Conservation (phyloP, 768 basidiomycete genomes). For the Agaricus sinodeliciosus region DNA sequence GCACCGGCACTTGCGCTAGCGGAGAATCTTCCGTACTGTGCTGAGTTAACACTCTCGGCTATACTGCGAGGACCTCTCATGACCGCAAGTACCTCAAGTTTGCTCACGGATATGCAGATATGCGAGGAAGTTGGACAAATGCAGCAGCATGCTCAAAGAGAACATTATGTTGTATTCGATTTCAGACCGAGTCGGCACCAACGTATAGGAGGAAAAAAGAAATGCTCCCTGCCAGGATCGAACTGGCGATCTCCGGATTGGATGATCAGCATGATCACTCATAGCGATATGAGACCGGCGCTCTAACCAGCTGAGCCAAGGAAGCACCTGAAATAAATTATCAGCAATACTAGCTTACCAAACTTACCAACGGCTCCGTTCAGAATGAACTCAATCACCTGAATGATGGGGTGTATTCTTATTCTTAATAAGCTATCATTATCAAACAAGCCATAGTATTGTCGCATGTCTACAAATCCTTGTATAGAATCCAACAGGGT, state of each 20-base stretch:
- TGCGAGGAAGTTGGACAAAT: too few relatives aligned
- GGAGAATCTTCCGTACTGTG: neutral
- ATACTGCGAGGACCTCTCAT: slow-evolving; percentile 6
- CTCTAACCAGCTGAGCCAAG: slow-evolving; percentile 12
- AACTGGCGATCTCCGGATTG: slow-evolving; percentile 12
- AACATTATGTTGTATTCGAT: neutral
- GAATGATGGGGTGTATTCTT: too few relatives aligned
- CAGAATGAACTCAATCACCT: too few relatives aligned
- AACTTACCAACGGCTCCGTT: too few relatives aligned
- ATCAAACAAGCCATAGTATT: neutral
- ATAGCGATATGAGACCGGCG: slow-evolving; percentile 10
- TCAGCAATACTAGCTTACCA: too few relatives aligned
- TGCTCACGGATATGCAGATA: neutral
- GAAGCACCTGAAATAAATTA: too few relatives aligned
- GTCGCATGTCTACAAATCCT: neutral
- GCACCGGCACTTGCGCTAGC: neutral
- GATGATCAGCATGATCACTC: neutral
- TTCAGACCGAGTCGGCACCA: neutral
- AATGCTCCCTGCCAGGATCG: slow-evolving; percentile 11
- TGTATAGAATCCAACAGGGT: too few relatives aligned
- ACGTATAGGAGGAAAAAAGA: neutral
- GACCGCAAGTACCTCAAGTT: neutral
- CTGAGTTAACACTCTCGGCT: neutral
- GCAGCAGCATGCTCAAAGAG: neutral
- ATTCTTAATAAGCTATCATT: too few relatives aligned